Base-by-base conservation (phyloP, 1,139 yeast species). In the Suhomyces bokatorum region DNA sequence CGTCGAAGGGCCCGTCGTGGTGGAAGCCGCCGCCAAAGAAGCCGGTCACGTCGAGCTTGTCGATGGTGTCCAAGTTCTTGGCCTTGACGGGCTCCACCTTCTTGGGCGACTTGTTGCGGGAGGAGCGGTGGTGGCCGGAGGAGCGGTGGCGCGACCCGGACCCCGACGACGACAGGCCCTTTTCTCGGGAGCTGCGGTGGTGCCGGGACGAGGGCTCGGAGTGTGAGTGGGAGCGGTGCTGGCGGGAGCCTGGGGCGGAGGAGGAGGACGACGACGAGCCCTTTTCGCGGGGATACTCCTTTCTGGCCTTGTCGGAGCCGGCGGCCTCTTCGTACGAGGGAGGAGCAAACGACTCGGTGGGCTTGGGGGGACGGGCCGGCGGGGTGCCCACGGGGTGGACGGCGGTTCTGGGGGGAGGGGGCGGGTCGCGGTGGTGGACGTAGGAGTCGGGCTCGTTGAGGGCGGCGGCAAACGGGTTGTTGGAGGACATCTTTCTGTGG, bases 1-100 rank as follows among this genome's bases (percentile, higher is more conserved):
- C 99, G 65, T 93, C 99, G 64, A 93, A 93, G 14, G 99, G 99
- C 12, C 99, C 99, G 66, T 93, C 99, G 64, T 93, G 99, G 66
- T 93, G 99, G 76, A 93, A 93, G 1, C 93, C 88, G 35, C 88
- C 85, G n/a, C 97, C 97, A 62, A 87, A 91, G 53, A 93, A 77
- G 0, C 96, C 98, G 7, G 98, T 90, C 32, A 91, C 98, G 63
- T 93, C 99, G 55, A 93, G 75, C 66, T 87, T 87, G 69, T 93
- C 99, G 57, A 93, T 93, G 5, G 96, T 88, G 61, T 93, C 99
- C 53, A 93, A 80, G 53, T 82, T 81, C 55, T 83, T 81, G 20
- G 78, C 64, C 59, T 78, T 75, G 33, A 67, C 69, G 1, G 75
- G 67, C 49, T 69, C 76, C 47, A 73, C 65, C 48, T 71, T 65